Evolutionary conservation across 2,329 filamentous ascomycete genomes (phyloP).

Genomic region (Penicillium oxalicum): DNA sequence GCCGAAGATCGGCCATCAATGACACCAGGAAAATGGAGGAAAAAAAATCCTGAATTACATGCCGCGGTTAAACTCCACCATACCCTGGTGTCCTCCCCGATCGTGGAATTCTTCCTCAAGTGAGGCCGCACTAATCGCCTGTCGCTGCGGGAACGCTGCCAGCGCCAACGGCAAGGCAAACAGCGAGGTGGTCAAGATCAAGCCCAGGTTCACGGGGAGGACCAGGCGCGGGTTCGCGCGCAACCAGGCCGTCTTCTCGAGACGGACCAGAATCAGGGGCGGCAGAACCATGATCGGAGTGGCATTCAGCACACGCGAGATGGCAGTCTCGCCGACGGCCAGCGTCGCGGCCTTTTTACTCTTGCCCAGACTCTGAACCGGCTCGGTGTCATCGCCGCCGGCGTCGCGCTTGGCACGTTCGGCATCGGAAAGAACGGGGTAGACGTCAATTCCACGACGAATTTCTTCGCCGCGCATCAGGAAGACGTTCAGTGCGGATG

Average conservation of each 20-base stretch:
- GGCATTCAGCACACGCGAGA: conserved; percentile 86
- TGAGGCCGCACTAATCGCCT: conserved; percentile 67
- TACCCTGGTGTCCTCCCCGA: conserved; percentile 67
- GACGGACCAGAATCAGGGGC: conserved; percentile 72
- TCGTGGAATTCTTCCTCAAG: conserved; percentile 85
- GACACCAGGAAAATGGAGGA: no score
- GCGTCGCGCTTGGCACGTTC: conserved; percentile 61
- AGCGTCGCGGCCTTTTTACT: conserved; percentile 80
- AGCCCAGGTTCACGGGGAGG: conserved; percentile 73
- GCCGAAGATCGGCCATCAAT: no score
- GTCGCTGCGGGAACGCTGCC: conserved; percentile 85
- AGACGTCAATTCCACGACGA: conserved; percentile 84
- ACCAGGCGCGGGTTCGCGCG: conserved; percentile 69
- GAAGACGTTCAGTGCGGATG: conserved; percentile 89
- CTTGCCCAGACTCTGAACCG: conserved; percentile 70
- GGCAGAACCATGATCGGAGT: conserved; percentile 97
- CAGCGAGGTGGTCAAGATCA: conserved; percentile 82
- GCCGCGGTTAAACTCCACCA: conserved; percentile 95
- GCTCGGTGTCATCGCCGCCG: conserved; percentile 49
- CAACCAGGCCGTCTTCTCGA: conserved; percentile 82
- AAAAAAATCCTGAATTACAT: conserved; percentile 50
- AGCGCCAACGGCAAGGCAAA: conserved; percentile 85
- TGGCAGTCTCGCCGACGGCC: conserved; percentile 86
- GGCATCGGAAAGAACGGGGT: conserved; percentile 66
- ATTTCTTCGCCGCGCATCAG: conserved; percentile 98